These are phyloP conservation scores for Choanephora cucurbitarum DNA, from an alignment of 371 early-diverging fungal genomes.

Conservation along the genomic window DNA sequence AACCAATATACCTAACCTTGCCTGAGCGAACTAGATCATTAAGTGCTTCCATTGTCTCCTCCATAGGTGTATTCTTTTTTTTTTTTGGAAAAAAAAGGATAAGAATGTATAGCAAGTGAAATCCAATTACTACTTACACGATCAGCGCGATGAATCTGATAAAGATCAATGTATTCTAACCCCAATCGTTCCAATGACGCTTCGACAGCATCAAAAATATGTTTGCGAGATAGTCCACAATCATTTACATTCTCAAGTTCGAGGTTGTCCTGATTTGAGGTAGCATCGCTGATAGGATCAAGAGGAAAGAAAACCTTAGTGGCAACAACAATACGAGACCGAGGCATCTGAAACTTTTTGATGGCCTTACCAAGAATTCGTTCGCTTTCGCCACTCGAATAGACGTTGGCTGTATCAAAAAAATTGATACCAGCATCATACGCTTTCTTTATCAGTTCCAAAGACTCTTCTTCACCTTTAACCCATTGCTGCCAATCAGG, in stretches of 20 bases:
- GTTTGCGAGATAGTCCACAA: conserved; percentile 50
- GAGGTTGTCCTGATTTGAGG: background rate
- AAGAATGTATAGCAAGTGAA: background rate
- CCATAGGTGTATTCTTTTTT: conserved; percentile 38
- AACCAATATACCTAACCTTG: conserved; percentile 49
- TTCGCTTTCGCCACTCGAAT: conserved; percentile 49
- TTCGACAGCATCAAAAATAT: conserved; percentile 50
- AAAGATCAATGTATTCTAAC: conserved; percentile 62
- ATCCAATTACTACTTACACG: conserved; percentile 17
- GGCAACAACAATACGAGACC: conserved; percentile 44
- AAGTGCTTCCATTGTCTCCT: conserved; percentile 55
- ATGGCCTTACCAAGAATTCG: conserved; percentile 44
- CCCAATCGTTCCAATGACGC: conserved; percentile 49
- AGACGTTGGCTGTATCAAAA: conserved; percentile 37
- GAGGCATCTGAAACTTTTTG: conserved; percentile 42
- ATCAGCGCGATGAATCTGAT: conserved; percentile 51
- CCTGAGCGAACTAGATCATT: conserved; percentile 47
- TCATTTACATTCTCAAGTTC: conserved; percentile 21
- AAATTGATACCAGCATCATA: conserved; percentile 52
- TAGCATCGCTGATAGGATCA: background rate
- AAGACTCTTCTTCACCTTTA: conserved; percentile 37
- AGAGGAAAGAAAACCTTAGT: conserved; percentile 40
- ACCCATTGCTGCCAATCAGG: conserved; percentile 23
- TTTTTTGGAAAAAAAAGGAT: background rate
- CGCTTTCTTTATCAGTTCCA: conserved; percentile 40